A percentile compares a stretch with the other conserved stretches of the same genome.
These are phyloP conservation scores for Megacollybia marginata DNA, from an alignment of 768 basidiomycete genomes.

Conservation along the genomic window DNA sequence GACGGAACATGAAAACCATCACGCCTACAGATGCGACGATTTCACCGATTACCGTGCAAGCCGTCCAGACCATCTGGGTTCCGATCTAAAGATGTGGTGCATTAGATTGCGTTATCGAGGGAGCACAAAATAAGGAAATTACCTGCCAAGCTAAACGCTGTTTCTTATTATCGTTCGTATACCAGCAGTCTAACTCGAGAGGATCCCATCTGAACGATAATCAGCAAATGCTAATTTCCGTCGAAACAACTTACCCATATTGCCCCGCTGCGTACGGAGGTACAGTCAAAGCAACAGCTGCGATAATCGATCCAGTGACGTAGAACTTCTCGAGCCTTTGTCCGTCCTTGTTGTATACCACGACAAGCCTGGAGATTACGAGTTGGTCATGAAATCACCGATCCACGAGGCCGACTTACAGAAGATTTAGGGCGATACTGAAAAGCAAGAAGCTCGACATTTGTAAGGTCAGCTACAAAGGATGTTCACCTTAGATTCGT, in stretches of 20 bases:
- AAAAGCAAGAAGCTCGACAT: slow-evolving; percentile 15
- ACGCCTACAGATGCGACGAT: slow-evolving; percentile 4
- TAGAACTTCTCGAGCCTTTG: slow-evolving; percentile 14
- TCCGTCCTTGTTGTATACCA: slow-evolving; percentile 11
- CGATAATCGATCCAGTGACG: slow-evolving; percentile 6
- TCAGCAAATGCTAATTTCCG: not conserved
- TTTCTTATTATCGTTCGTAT: slow-evolving; percentile 10
- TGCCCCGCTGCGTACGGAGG: slow-evolving; percentile 15
- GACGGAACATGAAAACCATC: slow-evolving; percentile 8
- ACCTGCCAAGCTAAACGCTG: slow-evolving; percentile 15
- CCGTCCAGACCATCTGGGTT: slow-evolving; percentile 12
- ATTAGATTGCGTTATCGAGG: not conserved
- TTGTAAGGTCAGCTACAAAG: slow-evolving; percentile 10
- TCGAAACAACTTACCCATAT: slow-evolving; percentile 10
- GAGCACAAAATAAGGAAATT: not conserved
- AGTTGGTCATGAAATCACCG: not conserved
- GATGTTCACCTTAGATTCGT: not conserved
- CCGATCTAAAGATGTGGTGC: slow-evolving; percentile 7
- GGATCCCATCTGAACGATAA: slow-evolving; percentile 13
- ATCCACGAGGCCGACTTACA: slow-evolving; percentile 5
- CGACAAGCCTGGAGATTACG: slow-evolving; percentile 9
- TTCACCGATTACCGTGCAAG: slow-evolving; percentile 8
- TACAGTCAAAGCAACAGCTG: slow-evolving; percentile 8
- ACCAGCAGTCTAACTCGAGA: slow-evolving; percentile 14
- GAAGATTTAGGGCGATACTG: slow-evolving; percentile 16